phyloP scores from a whole-genome alignment of 345 rosid species.

The Eutrema japonicum region DNA sequence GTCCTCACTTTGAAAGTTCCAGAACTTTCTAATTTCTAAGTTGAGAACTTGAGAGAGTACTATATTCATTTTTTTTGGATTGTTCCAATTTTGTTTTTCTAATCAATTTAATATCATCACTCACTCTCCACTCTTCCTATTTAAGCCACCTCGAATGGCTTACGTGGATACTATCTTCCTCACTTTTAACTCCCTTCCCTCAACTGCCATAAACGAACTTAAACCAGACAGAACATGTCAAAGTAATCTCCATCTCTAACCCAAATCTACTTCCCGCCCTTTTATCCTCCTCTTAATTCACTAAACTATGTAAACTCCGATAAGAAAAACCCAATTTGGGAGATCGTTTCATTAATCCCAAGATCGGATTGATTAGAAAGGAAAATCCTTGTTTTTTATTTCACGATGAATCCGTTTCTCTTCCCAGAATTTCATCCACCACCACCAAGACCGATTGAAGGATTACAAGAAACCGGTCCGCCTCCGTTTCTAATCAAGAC shows the following conservation, averaged over 20 bases:
- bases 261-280: not conserved
- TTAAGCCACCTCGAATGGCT: constrained; percentile 19
- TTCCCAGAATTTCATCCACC: not conserved
- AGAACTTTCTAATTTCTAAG: constrained; percentile 58
- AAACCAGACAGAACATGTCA: not conserved
- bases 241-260: not conserved
- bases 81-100: not conserved
- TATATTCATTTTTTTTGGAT: constrained; percentile 35
- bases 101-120: constrained; percentile 30
- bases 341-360: not conserved
- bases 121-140: constrained; percentile 6
- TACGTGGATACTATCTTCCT: constrained; percentile 35
- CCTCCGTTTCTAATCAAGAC: constrained; percentile 89
- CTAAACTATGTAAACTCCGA: not conserved
- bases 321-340: not conserved
- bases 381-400: not conserved
- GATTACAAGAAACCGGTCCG: constrained; percentile 77
- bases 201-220: constrained; percentile 45
- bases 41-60: constrained; percentile 27
- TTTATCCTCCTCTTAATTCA: not conserved
- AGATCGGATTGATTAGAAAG: not conserved
- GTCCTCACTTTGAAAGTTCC: constrained; percentile 36
- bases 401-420: constrained; percentile 30
- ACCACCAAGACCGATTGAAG: constrained; percentile 59
- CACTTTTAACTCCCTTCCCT: constrained; percentile 1